phyloP scores from a whole-genome alignment of 208 protist species.

The Leishmania braziliensis region DNA sequence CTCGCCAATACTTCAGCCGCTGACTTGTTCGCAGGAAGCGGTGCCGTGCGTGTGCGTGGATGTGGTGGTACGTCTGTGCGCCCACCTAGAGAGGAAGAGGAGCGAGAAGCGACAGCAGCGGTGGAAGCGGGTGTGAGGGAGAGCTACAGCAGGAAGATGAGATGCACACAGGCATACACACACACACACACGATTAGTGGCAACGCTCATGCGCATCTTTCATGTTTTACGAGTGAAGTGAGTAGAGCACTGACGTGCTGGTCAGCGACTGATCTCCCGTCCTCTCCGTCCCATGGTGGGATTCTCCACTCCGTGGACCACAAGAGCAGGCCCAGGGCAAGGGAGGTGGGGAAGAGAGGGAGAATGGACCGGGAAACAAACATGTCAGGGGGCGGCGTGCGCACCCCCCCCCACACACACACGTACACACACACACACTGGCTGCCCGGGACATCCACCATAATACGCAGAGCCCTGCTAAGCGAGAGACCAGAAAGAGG shows the following conservation, averaged over 20 bases:
- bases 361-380: neutral
- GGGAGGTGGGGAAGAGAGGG: neutral
- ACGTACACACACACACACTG: neutral
- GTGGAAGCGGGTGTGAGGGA: neutral
- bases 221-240: neutral
- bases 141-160: neutral
- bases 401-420: neutral
- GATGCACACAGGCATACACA: neutral
- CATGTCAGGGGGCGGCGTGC: too few relatives aligned
- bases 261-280: neutral
- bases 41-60: neutral
- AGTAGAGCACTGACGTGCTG: neutral
- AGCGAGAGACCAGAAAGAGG: neutral
- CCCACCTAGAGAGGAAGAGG: neutral
- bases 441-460: neutral
- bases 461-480: neutral
- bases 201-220: neutral
- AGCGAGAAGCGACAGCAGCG: neutral
- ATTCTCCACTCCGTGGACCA: neutral
- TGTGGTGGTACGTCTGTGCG: neutral
- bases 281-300: neutral
- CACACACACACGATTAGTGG: neutral
- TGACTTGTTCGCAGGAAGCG: neutral
- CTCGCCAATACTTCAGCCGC: neutral
- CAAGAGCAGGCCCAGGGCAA: neutral